These are phyloP conservation scores for Chytridium lagenaria DNA, from an alignment of 371 early-diverging fungal genomes.

Conservation along the genomic window DNA sequence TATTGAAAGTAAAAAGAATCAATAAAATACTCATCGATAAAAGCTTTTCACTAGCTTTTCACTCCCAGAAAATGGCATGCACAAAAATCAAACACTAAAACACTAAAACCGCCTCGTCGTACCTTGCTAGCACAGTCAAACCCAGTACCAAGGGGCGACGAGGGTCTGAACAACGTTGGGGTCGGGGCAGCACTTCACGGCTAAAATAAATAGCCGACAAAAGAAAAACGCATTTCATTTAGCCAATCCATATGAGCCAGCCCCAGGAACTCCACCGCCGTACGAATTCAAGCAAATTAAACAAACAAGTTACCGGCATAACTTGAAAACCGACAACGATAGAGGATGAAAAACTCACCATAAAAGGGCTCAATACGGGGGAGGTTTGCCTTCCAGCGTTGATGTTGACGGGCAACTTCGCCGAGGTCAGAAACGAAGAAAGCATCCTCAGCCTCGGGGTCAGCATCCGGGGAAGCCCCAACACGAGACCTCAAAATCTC, in stretches of 20 bases:
- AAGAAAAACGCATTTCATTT: background rate
- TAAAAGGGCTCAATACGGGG: constrained; percentile 96
- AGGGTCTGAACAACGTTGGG: constrained; percentile 83
- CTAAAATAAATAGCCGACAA: constrained; percentile 44
- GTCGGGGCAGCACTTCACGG: constrained; percentile 97
- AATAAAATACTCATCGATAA: background rate
- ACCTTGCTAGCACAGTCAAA: constrained; percentile 80
- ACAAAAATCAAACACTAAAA: no score
- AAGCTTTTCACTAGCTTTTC: background rate
- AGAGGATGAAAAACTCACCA: constrained; percentile 59
- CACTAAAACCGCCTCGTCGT: no score
- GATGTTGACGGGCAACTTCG: constrained; percentile 83
- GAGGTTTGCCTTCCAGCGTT: constrained; percentile 78
- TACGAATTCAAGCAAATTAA: constrained; percentile 21
- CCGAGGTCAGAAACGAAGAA: constrained; percentile 95
- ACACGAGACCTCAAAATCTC: constrained; percentile 39
- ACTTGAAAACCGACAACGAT: background rate
- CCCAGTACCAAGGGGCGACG: constrained; percentile 81
- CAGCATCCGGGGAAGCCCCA: constrained; percentile 25
- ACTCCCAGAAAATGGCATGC: no score
- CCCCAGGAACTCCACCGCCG: no score
- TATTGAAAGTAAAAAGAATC: constrained; percentile 17
- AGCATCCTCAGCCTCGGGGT: constrained; percentile 66
- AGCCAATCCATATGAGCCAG: background rate
- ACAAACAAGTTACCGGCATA: background rate